These are phyloP conservation scores for Blastobotrys americana DNA, from an alignment of 805 yeast genomes.

Conservation along the genomic window DNA sequence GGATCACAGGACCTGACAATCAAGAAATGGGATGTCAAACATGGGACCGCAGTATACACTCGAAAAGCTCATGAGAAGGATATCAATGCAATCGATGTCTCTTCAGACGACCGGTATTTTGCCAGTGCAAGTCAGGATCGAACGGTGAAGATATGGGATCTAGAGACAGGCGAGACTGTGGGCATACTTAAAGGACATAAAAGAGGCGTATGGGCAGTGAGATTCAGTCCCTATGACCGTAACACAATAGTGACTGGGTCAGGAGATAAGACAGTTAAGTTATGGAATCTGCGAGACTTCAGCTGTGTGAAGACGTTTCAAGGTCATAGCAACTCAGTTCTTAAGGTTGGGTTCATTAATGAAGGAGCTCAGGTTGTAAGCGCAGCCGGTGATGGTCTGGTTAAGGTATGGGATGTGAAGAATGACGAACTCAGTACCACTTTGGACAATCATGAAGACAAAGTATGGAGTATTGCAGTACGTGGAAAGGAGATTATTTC, in stretches of 20 bases:
- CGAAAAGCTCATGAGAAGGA: slow-evolving; percentile 96
- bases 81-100: slow-evolving; percentile 77
- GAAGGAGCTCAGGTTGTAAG: slow-evolving; percentile 56
- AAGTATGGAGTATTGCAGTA: slow-evolving; percentile 84
- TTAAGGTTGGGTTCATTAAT: slow-evolving; percentile 66
- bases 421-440: slow-evolving; percentile 77
- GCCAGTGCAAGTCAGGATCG: slow-evolving; percentile 96
- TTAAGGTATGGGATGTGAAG: slow-evolving; percentile 80
- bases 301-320: slow-evolving; percentile 77
- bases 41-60: slow-evolving; percentile 63
- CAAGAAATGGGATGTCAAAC: slow-evolving; percentile 66
- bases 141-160: slow-evolving; percentile 82
- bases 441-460: slow-evolving; percentile 82
- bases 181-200: slow-evolving; percentile 86
- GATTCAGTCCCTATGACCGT: slow-evolving; percentile 74
- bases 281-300: slow-evolving; percentile 81
- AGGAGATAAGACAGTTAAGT: slow-evolving; percentile 84
- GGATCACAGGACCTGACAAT: slow-evolving; percentile 81
- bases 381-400: slow-evolving; percentile 90
- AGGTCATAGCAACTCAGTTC: slow-evolving; percentile 90
- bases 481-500: slow-evolving; percentile 61
- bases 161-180: slow-evolving; percentile 75
- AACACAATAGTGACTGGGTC: slow-evolving; percentile 65
- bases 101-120: slow-evolving; percentile 83
- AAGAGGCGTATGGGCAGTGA: slow-evolving; percentile 90